phyloP scores from a whole-genome alignment of 2,329 filamentous ascomycete species.

The Scedosporium boydii region DNA sequence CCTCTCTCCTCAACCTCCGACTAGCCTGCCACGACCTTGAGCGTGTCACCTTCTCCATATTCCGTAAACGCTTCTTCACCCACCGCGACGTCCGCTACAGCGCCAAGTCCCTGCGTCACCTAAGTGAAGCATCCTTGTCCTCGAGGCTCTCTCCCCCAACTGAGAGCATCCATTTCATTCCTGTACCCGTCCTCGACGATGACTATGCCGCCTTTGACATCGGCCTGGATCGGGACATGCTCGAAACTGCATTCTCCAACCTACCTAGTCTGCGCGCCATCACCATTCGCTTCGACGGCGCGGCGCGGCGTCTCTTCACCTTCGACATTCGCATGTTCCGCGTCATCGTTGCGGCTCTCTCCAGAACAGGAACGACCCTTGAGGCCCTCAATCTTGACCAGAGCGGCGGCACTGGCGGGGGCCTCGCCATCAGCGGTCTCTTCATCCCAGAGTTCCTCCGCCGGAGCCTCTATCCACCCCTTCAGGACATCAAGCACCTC shows the following conservation, averaged over 20 bases:
- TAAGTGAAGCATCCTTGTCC: not conserved
- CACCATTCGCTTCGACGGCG: not conserved
- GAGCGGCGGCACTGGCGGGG: not conserved
- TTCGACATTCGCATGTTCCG: not conserved
- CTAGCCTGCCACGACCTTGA: slow-evolving; percentile 2
- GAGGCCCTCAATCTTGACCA: not conserved
- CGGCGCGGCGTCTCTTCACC: not conserved
- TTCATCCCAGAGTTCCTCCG: not conserved
- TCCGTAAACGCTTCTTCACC: slow-evolving; percentile 2
- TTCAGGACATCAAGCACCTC: slow-evolving; percentile 1
- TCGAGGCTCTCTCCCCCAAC: not conserved
- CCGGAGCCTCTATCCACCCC: not conserved
- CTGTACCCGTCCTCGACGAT: not conserved
- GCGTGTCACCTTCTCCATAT: not conserved
- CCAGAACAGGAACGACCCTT: not conserved
- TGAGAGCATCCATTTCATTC: not conserved
- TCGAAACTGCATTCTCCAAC: not conserved
- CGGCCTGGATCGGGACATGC: not conserved
- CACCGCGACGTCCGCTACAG: slow-evolving; percentile 1
- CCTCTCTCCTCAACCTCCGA: not conserved
- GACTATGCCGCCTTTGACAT: not conserved
- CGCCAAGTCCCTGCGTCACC: not conserved
- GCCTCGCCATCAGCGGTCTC: not conserved
- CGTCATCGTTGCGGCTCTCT: not conserved
- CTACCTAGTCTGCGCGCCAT: not conserved